phyloP scores from a whole-genome alignment of 805 yeast species.

The Wickerhamiella slavikovae region DNA sequence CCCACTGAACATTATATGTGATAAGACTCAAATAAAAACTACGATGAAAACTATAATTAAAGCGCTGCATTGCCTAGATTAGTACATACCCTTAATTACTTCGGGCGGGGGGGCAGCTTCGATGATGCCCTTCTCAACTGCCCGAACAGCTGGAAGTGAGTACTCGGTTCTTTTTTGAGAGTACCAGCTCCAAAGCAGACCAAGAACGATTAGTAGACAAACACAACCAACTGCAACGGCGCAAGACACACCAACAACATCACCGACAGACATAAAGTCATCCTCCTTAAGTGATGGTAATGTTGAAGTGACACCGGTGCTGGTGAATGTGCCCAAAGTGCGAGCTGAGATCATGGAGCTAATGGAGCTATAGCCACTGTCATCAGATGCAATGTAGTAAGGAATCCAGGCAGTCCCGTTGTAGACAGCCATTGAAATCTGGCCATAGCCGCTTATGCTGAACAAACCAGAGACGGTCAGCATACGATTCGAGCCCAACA shows the following conservation, averaged over 20 bases:
- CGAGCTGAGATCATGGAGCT: conserved; percentile 16
- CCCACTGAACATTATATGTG: no score
- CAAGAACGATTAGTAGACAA: conserved; percentile 22
- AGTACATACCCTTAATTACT: no score
- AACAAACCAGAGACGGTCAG: conserved; percentile 41
- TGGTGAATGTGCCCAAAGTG: conserved; percentile 13
- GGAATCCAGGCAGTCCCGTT: conserved; percentile 56
- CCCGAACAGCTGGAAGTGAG: conserved; percentile 30
- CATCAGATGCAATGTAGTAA: conserved; percentile 19
- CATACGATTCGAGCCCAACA: conserved; percentile 24
- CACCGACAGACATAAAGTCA: conserved; percentile 33
- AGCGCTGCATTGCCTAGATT: no score
- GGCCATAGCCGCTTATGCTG: conserved; percentile 29
- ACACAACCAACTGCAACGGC: conserved; percentile 43
- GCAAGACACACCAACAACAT: conserved; percentile 44
- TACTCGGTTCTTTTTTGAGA: conserved; percentile 23
- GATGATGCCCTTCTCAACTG: conserved; percentile 39
- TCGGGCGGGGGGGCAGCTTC: conserved; percentile 41
- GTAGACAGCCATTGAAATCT: conserved; percentile 38
- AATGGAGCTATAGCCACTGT: conserved; percentile 10
- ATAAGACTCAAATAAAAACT: no score
- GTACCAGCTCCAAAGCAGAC: conserved; percentile 22
- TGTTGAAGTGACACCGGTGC: conserved; percentile 12
- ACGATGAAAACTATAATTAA: no score
- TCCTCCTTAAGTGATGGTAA: conserved; percentile 2